A percentile compares a stretch with the other conserved stretches of the same genome.
These are phyloP conservation scores for Fabrea salina DNA, from an alignment of 169 alveolate species.

Conservation along the genomic window DNA sequence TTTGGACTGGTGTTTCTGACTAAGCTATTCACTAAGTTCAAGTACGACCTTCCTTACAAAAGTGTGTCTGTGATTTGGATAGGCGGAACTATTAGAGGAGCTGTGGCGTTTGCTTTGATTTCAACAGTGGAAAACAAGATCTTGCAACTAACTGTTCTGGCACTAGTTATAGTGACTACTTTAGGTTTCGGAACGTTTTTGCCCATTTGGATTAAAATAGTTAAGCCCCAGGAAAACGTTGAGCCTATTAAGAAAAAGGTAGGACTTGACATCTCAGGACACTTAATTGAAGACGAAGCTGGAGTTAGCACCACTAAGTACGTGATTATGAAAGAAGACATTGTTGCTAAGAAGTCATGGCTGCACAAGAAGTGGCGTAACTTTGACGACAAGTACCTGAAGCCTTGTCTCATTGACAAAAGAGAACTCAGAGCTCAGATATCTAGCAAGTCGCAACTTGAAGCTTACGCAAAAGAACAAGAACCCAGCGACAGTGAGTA, in stretches of 20 bases:
- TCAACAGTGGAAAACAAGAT: not conserved
- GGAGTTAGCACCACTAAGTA: not conserved
- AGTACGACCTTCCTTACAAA: not conserved
- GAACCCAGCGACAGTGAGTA: too few relatives aligned
- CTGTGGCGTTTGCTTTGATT: constrained; percentile 5
- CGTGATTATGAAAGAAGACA: not conserved
- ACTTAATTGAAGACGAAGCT: not conserved
- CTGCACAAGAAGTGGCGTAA: constrained; percentile 17
- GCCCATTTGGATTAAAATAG: constrained; percentile 5
- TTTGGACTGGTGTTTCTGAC: constrained; percentile 2
- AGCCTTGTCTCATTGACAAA: constrained; percentile 56
- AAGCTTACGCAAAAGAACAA: not conserved
- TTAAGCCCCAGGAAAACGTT: constrained; percentile 16
- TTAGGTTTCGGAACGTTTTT: not conserved
- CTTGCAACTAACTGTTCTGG: not conserved
- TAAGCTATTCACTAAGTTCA: not conserved
- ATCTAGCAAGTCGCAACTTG: not conserved
- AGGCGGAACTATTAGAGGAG: constrained; percentile 35
- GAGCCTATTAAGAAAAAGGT: not conserved
- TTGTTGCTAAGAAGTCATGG: not conserved
- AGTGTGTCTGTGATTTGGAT: not conserved
- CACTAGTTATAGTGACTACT: constrained; percentile 6
- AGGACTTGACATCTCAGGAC: not conserved
- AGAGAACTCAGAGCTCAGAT: constrained; percentile 39
- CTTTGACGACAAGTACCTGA: constrained; percentile 15